Percentiles rank a stretch among this genome's conserved stretches.
Evolutionary conservation across 1,139 yeast genomes (phyloP).

Genomic region (Blastobotrys petasosporus): DNA sequence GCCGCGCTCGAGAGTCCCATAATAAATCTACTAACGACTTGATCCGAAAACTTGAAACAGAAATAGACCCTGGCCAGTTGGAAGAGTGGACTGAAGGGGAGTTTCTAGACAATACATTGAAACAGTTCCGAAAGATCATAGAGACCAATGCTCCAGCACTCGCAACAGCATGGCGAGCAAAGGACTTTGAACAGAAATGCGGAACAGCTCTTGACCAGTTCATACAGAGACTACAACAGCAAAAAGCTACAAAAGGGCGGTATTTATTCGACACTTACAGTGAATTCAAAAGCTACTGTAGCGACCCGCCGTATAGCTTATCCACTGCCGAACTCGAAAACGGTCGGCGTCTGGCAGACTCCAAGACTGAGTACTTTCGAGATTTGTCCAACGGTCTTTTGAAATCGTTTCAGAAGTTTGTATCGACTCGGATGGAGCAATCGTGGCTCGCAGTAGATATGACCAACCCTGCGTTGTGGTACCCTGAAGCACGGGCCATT

Average conservation of each 20-base stretch:
- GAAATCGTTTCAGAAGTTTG: constrained; percentile 3
- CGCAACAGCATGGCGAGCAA: neutral
- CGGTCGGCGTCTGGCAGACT: neutral
- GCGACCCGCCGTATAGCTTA: neutral
- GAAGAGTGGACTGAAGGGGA: neutral
- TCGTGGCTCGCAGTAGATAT: constrained; percentile 13
- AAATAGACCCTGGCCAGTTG: neutral
- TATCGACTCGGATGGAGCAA: constrained; percentile 1
- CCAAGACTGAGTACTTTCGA: neutral
- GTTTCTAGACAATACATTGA: neutral
- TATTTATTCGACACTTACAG: constrained; percentile 9
- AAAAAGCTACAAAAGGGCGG: neutral
- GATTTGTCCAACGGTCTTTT: constrained; percentile 4
- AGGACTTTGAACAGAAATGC: neutral
- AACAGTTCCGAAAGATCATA: neutral
- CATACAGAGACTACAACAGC: neutral
- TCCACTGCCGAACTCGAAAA: constrained; percentile 3
- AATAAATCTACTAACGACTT: too few species aligned
- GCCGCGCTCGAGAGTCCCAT: too few species aligned
- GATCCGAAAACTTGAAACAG: neutral
- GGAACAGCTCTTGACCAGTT: neutral
- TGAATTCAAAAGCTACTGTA: constrained; percentile 10
- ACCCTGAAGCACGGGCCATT: constrained; percentile 76
- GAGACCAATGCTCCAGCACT: neutral
- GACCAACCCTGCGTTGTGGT: constrained; percentile 70